Percentiles rank a stretch among this genome's conserved stretches.
Conservation (phyloP, 352 stramenopile genomes). For the Phytopythium mirpurense region DNA sequence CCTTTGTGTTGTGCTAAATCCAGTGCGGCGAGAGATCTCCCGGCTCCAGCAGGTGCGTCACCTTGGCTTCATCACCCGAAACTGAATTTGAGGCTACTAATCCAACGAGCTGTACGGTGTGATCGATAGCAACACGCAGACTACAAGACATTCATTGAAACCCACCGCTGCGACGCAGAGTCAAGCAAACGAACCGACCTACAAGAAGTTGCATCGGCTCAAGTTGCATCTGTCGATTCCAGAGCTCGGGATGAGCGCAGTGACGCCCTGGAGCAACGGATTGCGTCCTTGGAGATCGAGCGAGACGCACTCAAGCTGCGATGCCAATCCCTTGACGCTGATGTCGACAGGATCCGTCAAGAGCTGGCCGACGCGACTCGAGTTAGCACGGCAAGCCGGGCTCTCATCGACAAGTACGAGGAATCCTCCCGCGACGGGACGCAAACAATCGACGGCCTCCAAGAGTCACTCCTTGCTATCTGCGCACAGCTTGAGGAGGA, state of each 20-base stretch:
- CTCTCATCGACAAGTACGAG: slow-evolving; percentile 29
- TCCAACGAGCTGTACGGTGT: not conserved
- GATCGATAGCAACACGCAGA: not conserved
- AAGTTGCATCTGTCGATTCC: not conserved
- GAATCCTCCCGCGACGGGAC: slow-evolving; percentile 27
- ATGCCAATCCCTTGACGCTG: slow-evolving; percentile 11
- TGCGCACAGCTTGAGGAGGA: slow-evolving; percentile 28
- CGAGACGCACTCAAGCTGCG: slow-evolving; percentile 4
- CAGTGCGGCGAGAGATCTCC: not conserved
- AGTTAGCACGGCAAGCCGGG: slow-evolving; percentile 1
- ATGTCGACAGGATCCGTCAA: slow-evolving; percentile 4
- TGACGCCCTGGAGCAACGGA: not conserved
- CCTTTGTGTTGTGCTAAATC: slow-evolving; percentile 8
- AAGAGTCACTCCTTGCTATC: slow-evolving; percentile 29
- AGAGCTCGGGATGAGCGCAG: not conserved
- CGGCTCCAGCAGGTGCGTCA: slow-evolving; percentile 1
- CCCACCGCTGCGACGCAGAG: not conserved
- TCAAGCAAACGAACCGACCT: not conserved
- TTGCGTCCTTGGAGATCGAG: slow-evolving; percentile 2
- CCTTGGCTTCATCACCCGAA: not conserved
- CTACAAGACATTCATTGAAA: not conserved
- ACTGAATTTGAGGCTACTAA: not conserved
- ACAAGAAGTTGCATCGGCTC: not conserved
- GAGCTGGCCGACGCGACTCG: slow-evolving; percentile 6
- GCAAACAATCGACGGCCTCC: slow-evolving; percentile 30